These are phyloP conservation scores for Pseudogymnoascus sp. DNA, from an alignment of 2,329 filamentous ascomycete species.

Conservation along the genomic window DNA sequence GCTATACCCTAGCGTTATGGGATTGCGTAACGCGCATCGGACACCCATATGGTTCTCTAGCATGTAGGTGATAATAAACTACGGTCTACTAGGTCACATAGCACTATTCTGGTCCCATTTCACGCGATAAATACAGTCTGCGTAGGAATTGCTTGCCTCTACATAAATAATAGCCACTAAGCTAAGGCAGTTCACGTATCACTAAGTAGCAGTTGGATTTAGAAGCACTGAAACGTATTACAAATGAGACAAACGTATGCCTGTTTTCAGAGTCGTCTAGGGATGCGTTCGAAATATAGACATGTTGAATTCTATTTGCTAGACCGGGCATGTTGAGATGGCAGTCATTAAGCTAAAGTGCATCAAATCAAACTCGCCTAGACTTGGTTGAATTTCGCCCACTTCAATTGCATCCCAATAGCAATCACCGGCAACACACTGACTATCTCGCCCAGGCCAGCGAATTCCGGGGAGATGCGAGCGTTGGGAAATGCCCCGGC, in stretches of 20 bases:
- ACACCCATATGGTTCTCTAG: too few species aligned
- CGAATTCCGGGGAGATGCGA: conserved; percentile 47
- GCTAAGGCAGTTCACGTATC: too few species aligned
- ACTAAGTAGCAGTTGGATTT: too few species aligned
- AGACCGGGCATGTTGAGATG: neutral
- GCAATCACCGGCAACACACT: conserved; percentile 55
- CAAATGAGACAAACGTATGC: neutral
- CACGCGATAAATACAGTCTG: too few species aligned
- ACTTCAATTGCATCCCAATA: conserved; percentile 17
- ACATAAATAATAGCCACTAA: too few species aligned
- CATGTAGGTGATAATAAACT: too few species aligned
- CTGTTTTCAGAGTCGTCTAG: neutral
- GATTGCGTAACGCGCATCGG: too few species aligned
- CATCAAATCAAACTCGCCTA: neutral
- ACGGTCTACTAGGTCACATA: too few species aligned
- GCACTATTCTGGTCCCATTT: too few species aligned
- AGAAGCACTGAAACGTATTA: neutral
- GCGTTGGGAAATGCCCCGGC: conserved; percentile 48
- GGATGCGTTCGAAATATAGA: neutral
- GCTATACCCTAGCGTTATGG: too few species aligned
- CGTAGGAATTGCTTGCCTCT: too few species aligned
- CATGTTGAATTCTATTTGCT: neutral
- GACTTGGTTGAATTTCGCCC: conserved; percentile 8
- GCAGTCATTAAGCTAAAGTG: neutral
- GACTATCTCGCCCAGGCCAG: conserved; percentile 56